Base-by-base conservation (phyloP, 176 grass and related monocot species). In the Dactylis glomerata region DNA sequence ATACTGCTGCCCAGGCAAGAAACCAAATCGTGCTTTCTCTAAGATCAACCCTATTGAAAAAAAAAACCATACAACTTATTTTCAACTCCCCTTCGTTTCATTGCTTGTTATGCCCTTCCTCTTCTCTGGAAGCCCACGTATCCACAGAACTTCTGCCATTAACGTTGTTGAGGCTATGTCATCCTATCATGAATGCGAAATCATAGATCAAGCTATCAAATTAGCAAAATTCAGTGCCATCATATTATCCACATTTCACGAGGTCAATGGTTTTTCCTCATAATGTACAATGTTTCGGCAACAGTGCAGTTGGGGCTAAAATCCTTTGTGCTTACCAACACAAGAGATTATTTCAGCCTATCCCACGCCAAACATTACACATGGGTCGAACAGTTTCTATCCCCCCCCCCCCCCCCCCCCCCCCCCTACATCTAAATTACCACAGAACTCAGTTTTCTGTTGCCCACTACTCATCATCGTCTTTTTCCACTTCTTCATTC, bases 401-500 rank as follows among this genome's bases (percentile, higher is more conserved):
- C 54, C 68, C 20, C 3, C 33, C 33, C 46, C 63, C 33, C 33
- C 46, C 63, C n/a, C n/a, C 54, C 68, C 20, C 3, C 54, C 68
- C 20, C 3, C 33, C 33, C 46, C 63, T 68, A 8, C 63, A 61
- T 49, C 9, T 16, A 41, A 37, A 77, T 31, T 23, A 68, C 19
- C 6, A 30, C 26, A 74, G 19, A 13, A 26, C 34, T 8, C 15
- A 3, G 17, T 10, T 73, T 66, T 45, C 17, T 12, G 36, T 26
- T 16, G 10, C 4, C 28, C n/a, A 19, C 8, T 40, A 65, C n/a
- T 89, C 56, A 42, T 80, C 87, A 28, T 87, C 84, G 44, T 73
- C 42, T 36, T 93, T 87, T 47, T 75, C 56, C 64, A 88, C 78
- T 70, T 87, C 88, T 27, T 91, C 84, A 19, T 79, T 83, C 70